Conservation (phyloP, 345 rosid species). For the Conringia planisiliqua region DNA sequence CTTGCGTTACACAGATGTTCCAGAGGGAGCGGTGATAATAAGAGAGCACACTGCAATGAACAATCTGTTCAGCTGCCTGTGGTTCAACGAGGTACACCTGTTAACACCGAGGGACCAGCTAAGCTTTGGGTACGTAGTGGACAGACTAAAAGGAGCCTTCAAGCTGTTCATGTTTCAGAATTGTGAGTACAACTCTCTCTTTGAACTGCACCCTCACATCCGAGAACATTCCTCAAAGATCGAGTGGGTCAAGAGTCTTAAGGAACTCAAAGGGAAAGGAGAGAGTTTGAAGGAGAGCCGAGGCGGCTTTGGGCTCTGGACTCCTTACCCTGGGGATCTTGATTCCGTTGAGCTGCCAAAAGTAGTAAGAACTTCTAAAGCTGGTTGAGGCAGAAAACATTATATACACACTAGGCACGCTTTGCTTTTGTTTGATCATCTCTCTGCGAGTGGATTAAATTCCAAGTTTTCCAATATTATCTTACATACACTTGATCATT, state of each 20-base stretch:
- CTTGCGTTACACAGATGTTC: conserved; percentile 76
- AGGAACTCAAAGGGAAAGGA: conserved; percentile 74
- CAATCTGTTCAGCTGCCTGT: conserved; percentile 85
- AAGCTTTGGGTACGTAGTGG: conserved; percentile 85
- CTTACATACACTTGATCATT: not conserved
- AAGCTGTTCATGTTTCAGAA: conserved; percentile 87
- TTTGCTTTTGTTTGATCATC: not conserved
- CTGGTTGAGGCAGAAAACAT: conserved; percentile 49
- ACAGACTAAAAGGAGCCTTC: conserved; percentile 63
- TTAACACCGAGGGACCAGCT: conserved; percentile 98
- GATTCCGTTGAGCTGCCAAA: conserved; percentile 60
- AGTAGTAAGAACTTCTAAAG: conserved; percentile 82
- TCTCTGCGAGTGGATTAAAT: not conserved
- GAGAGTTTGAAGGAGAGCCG: conserved; percentile 74
- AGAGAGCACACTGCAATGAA: conserved; percentile 79
- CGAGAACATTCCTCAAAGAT: conserved; percentile 95
- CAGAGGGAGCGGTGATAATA: conserved; percentile 91
- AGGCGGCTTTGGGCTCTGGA: conserved; percentile 95
- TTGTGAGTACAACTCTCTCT: conserved; percentile 88
- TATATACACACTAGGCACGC: not conserved
- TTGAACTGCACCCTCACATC: conserved; percentile 80
- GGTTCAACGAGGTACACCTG: conserved; percentile 98
- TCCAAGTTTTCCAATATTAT: not conserved
- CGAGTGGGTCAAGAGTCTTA: conserved; percentile 84
- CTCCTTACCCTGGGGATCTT: conserved; percentile 85